Conservation (phyloP, 305 asterid species). For the Withania somnifera region DNA sequence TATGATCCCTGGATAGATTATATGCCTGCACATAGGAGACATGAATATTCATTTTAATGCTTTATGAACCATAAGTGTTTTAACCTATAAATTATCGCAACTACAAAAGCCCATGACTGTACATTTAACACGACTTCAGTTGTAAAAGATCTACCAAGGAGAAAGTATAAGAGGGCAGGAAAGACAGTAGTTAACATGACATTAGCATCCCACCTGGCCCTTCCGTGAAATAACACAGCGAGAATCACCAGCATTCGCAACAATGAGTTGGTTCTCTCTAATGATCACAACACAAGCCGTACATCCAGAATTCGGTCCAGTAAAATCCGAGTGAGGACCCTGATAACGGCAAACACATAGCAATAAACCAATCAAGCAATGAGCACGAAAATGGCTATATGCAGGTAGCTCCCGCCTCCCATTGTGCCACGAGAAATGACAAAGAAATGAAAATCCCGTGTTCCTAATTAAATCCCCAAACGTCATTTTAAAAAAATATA, state of each 20-base stretch:
- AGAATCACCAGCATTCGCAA: constrained; percentile 98
- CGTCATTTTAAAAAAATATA: background rate
- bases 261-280: constrained; percentile 69
- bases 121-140: background rate
- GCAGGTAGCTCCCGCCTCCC: background rate
- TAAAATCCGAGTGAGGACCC: constrained; percentile 96
- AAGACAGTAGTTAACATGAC: background rate
- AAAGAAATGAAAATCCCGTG: background rate
- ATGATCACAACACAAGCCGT: constrained; percentile 88
- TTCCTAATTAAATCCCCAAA: background rate
- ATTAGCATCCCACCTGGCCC: constrained; percentile 63
- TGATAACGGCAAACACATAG: constrained; percentile 13
- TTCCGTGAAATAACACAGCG: constrained; percentile 96
- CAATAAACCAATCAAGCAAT: constrained; percentile 6
- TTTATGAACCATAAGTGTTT: background rate
- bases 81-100: background rate
- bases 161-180: background rate
- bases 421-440: background rate
- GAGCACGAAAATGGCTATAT: background rate
- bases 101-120: background rate
- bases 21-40: constrained; percentile 47
- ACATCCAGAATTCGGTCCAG: constrained; percentile 94
- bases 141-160: background rate
- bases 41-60: background rate
- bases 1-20: constrained; percentile 91